Percentiles rank a stretch among this genome's conserved stretches.
Conservation (phyloP, 495 filamentous ascomycete species). For the Sporormia fimetaria region DNA sequence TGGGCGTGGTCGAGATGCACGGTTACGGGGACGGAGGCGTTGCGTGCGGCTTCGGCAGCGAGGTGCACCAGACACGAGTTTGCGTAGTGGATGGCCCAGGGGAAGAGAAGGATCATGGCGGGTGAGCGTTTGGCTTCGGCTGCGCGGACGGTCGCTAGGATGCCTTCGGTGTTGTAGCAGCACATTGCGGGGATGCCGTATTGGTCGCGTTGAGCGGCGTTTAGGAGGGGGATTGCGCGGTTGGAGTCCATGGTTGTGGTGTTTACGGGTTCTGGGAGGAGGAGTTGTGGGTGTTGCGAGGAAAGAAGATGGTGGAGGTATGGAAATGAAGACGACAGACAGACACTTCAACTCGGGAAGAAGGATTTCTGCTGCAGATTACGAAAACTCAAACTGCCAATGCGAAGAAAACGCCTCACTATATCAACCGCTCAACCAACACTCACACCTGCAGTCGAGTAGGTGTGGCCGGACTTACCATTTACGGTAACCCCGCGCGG, state of each 20-base stretch:
- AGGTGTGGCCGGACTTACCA: too few species aligned
- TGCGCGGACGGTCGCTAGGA: conserved; percentile 66
- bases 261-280: background rate
- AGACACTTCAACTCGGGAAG: too few species aligned
- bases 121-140: conserved; percentile 64
- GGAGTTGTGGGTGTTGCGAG: too few species aligned
- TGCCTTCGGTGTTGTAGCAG: conserved; percentile 78
- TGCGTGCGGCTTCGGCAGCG: conserved; percentile 50
- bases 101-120: conserved; percentile 76
- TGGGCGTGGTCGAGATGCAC: conserved; percentile 72
- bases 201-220: conserved; percentile 50
- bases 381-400: too few species aligned
- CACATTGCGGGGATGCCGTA: conserved; percentile 69
- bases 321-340: background rate
- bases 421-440: too few species aligned
- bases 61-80: conserved; percentile 51
- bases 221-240: conserved; percentile 56
- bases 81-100: conserved; percentile 69
- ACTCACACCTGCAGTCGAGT: too few species aligned
- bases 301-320: background rate
- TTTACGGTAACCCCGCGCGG: too few species aligned
- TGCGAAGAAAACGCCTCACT: too few species aligned
- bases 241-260: conserved; percentile 46
- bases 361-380: too few species aligned
- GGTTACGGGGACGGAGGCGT: conserved; percentile 57